A percentile compares a stretch with the other conserved stretches of the same genome.
phyloP scores from a whole-genome alignment of 495 filamentous ascomycete species.

The Penicillium ochrochloron region DNA sequence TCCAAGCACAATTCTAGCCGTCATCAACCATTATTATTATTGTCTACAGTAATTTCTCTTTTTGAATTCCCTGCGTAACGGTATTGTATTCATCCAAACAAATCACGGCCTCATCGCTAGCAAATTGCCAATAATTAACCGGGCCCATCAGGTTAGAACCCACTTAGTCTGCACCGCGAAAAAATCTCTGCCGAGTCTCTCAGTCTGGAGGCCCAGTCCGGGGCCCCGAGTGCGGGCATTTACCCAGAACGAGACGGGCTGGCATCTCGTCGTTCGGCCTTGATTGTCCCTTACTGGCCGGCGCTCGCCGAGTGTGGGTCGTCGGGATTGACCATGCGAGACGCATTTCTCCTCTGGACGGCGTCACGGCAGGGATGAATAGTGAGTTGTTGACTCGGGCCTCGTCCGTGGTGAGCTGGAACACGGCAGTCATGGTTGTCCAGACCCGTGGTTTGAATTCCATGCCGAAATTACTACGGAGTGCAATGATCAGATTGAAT shows the following conservation, averaged over 20 bases:
- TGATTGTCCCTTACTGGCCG: slow-evolving; percentile 20
- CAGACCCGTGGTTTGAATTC: neutral
- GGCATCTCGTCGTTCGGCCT: slow-evolving; percentile 11
- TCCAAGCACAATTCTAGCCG: neutral
- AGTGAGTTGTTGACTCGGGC: neutral
- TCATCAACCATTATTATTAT: neutral
- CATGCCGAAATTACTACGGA: neutral
- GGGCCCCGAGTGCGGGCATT: slow-evolving; percentile 31
- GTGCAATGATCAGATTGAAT: neutral
- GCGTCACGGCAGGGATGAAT: neutral
- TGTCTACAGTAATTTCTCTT: neutral
- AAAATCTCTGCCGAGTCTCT: slow-evolving; percentile 12
- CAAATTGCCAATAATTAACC: slow-evolving; percentile 18
- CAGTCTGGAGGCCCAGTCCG: slow-evolving; percentile 24
- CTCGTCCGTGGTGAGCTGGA: neutral
- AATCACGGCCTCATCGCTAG: neutral
- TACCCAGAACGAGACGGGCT: slow-evolving; percentile 27
- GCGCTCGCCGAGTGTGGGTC: slow-evolving; percentile 27
- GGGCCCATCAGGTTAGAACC: neutral
- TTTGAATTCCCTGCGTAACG: neutral
- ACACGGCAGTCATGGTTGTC: neutral
- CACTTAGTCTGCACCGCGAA: slow-evolving; percentile 8
- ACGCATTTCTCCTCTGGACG: neutral
- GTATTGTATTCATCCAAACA: neutral
- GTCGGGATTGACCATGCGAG: slow-evolving; percentile 3